Evolutionary conservation across 2,329 filamentous ascomycete species (phyloP).

Genomic region (Xylaria sp.): DNA sequence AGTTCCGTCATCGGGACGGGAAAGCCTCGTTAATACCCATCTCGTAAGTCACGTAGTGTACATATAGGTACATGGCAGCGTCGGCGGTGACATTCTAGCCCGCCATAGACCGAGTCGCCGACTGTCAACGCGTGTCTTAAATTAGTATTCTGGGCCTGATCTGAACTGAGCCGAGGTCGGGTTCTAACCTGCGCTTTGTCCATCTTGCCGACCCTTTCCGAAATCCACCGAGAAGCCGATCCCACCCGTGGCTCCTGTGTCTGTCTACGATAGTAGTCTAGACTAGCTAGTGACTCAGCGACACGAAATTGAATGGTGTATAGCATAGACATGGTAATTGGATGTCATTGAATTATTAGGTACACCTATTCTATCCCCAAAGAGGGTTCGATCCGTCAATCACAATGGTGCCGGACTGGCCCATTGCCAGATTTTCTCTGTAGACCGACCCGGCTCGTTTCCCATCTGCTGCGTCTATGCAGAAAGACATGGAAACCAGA

Average conservation of each 20-base stretch:
- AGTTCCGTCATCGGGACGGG: neutral
- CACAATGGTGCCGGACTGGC: neutral
- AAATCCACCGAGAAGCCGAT: conserved; percentile 23
- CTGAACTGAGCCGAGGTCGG: conserved; percentile 35
- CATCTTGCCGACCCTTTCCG: conserved; percentile 32
- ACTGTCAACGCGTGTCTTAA: neutral
- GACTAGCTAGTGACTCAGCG: neutral
- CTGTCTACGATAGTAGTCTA: neutral
- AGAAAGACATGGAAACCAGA: conserved; percentile 21
- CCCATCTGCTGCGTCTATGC: conserved; percentile 17
- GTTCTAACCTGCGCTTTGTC: conserved; percentile 5
- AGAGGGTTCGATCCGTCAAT: conserved; percentile 6
- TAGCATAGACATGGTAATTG: neutral
- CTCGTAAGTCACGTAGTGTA: neutral
- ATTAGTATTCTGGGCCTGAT: neutral
- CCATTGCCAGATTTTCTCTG: neutral
- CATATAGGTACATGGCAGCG: neutral
- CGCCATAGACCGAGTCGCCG: neutral
- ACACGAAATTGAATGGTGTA: neutral
- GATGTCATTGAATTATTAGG: conserved; percentile 22
- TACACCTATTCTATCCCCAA: conserved; percentile 17
- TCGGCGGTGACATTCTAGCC: neutral
- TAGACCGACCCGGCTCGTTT: conserved; percentile 5
- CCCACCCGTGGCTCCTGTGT: neutral
- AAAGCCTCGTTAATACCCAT: neutral